Percentiles rank a stretch among this genome's conserved stretches.
phyloP scores from a whole-genome alignment of 495 filamentous ascomycete genomes.

The Aspergillus affinis region DNA sequence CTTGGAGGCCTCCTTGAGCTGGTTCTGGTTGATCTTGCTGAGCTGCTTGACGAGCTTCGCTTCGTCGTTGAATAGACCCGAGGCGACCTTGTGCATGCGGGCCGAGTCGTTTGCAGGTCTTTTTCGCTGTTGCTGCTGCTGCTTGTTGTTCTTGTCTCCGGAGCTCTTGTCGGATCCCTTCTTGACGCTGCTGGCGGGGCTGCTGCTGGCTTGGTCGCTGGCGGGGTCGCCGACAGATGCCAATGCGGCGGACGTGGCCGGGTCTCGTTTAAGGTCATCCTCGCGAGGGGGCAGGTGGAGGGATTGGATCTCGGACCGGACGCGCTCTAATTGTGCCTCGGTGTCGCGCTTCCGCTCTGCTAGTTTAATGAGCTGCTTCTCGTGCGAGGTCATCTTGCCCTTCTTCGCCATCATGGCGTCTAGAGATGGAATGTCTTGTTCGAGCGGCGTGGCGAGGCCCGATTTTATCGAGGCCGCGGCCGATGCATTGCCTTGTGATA shows the following conservation, averaged over 20 bases:
- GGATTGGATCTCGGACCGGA: slow-evolving; percentile 43
- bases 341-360: slow-evolving; percentile 67
- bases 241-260: slow-evolving; percentile 15
- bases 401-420: slow-evolving; percentile 32
- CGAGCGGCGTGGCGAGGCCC: slow-evolving; percentile 19
- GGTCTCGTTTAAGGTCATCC: slow-evolving; percentile 49
- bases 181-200: slow-evolving; percentile 16
- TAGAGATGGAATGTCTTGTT: slow-evolving; percentile 15
- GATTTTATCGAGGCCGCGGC: slow-evolving; percentile 20
- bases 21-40: slow-evolving; percentile 38
- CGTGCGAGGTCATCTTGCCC: slow-evolving; percentile 50
- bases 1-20: slow-evolving; percentile 44
- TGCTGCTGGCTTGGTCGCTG: slow-evolving; percentile 19
- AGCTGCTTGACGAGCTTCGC: slow-evolving; percentile 40
- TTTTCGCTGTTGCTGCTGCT: not conserved
- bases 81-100: slow-evolving; percentile 30
- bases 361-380: slow-evolving; percentile 75
- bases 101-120: slow-evolving; percentile 20
- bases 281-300: slow-evolving; percentile 21
- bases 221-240: slow-evolving; percentile 10
- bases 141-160: slow-evolving; percentile 10
- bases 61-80: slow-evolving; percentile 34
- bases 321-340: slow-evolving; percentile 62
- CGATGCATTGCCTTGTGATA: slow-evolving; percentile 22
- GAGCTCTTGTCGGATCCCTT: slow-evolving; percentile 1